Evolutionary conservation across 2,329 filamentous ascomycete genomes (phyloP).

Genomic region (Thermothelomyces thermophilus): DNA sequence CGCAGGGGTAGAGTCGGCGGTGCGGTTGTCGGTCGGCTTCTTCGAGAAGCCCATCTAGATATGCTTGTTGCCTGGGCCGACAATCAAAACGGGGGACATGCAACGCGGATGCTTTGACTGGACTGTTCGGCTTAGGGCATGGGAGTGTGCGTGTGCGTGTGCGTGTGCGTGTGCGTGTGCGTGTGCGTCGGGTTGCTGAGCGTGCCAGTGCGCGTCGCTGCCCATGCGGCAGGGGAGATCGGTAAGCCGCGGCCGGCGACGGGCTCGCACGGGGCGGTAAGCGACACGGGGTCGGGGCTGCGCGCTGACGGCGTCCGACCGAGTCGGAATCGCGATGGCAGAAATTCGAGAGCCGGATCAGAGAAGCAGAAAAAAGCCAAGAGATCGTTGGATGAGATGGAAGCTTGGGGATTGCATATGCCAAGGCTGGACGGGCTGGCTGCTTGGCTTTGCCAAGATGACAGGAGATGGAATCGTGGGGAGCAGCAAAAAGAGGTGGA

Average conservation of each 20-base stretch:
- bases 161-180: not conserved
- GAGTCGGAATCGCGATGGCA: conserved; percentile 10
- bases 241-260: not conserved
- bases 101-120: not conserved
- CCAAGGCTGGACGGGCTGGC: conserved; percentile 27
- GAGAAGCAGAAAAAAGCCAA: conserved; percentile 19
- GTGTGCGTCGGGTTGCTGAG: not conserved
- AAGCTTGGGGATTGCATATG: conserved; percentile 27
- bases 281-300: not conserved
- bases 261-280: not conserved
- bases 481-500: conserved; percentile 5
- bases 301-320: conserved; percentile 13
- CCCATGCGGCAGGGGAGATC: conserved; percentile 8
- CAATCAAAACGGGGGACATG: not conserved
- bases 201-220: conserved; percentile 7
- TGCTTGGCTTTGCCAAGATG: conserved; percentile 27
- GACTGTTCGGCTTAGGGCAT: not conserved
- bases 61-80: conserved; percentile 28
- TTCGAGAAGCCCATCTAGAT: conserved; percentile 41
- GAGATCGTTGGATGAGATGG: conserved; percentile 23
- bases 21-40: conserved; percentile 26
- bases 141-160: not conserved
- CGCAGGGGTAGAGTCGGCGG: conserved; percentile 30
- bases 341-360: conserved; percentile 5
- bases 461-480: conserved; percentile 17